Base-by-base conservation (phyloP, 495 filamentous ascomycete species). In the Aspergillus biplanus region DNA sequence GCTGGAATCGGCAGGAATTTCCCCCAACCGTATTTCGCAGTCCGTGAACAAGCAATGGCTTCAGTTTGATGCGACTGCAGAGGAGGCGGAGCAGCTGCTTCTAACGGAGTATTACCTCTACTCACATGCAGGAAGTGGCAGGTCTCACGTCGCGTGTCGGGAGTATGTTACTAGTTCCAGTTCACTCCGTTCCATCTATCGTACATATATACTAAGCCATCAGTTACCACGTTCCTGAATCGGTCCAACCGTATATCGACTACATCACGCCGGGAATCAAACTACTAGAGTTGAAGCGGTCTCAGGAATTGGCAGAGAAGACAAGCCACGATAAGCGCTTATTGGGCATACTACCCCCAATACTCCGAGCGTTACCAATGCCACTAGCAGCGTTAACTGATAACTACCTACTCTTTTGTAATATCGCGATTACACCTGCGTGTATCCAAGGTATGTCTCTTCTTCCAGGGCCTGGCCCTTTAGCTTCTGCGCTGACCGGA, bases 81-180 rank as follows among this genome's bases (percentile, higher is more conserved):
- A 75, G 33, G 85, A 89, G 63, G 79, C 79, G 0, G 86, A 90
- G 64, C 69, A 67, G 7, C 76, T 90, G 1, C 80, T 90, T 54
- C 74, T 81, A 59, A 84, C 87, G 4, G 75, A 86, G 61, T 90
- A 88, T 65, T 82, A 85, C 62, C 61, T 83, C 47, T 87, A 87
- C 68, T 73, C 82, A 60, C 83, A 89, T 62, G 52, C 66, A 2
- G 54, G 53, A 39, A 75, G 71, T 44, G 76, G 73, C 13, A 76
- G 79, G 32, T 71, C 75, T 31, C 80, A 81, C 27, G 74, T 86
- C 61, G 82, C 82, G 15, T 85, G 83, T 59, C 75, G 81, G 31
- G 69, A 74, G 68, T 79, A 68, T 59, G 73, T 59, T n/a, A 4
- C n/a, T 44, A 44, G n/a, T 6, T 3, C 39, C n/a, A 49, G 46